These are phyloP conservation scores for Triticum monococcum DNA, from an alignment of 176 grass and related monocot genomes.

Conservation along the genomic window DNA sequence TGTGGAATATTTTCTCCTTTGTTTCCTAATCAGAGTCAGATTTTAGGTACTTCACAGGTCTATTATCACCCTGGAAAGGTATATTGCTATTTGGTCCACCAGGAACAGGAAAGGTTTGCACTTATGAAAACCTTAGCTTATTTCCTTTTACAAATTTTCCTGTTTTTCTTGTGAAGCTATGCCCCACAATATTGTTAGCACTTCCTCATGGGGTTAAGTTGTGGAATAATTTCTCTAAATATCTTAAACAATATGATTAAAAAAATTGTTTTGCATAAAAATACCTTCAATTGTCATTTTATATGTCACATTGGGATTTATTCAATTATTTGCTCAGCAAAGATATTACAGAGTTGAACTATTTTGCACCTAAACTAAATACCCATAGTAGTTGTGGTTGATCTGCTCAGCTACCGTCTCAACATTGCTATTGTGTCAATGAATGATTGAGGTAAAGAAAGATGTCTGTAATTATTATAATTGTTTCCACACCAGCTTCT, in stretches of 20 bases:
- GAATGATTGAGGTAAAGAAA: constrained; percentile 4
- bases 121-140: not conserved
- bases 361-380: not conserved
- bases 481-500: not conserved
- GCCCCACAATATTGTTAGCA: not conserved
- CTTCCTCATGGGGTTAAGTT: not conserved
- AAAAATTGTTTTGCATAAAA: not conserved
- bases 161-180: not conserved
- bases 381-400: not conserved
- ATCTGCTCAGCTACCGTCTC: not conserved
- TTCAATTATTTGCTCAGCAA: not conserved
- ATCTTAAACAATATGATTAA: not conserved
- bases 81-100: constrained; percentile 73
- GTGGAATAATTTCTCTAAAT: not conserved
- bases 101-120: constrained; percentile 71
- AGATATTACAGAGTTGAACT: not conserved
- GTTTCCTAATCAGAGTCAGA: not conserved
- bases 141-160: not conserved
- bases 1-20: not conserved
- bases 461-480: not conserved
- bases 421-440: not conserved
- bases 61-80: constrained; percentile 72
- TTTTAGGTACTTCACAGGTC: constrained; percentile 62
- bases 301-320: not conserved
- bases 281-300: not conserved